Conservation (phyloP, 2,329 filamentous ascomycete species). For the Nigrograna mackinnonii region DNA sequence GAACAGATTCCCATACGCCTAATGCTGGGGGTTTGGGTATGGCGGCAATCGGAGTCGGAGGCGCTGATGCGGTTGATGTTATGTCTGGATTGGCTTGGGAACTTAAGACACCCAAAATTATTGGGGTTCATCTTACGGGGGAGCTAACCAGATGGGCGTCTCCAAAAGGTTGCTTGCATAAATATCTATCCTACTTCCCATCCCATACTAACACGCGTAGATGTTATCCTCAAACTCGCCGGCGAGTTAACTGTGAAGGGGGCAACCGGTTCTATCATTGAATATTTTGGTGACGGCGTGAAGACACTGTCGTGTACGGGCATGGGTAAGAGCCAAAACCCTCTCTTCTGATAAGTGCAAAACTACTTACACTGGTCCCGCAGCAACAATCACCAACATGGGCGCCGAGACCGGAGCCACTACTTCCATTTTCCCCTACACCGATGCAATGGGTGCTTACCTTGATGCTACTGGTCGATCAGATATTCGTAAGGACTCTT, state of each 20-base stretch:
- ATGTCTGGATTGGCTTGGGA: conserved; percentile 98
- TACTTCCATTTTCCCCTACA: conserved; percentile 96
- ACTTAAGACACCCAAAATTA: conserved; percentile 94
- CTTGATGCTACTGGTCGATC: conserved; percentile 86
- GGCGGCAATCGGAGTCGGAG: conserved; percentile 93
- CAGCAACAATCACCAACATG: neutral
- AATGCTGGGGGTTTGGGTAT: conserved; percentile 97
- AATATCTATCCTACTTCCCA: conserved; percentile 3
- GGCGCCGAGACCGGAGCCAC: conserved; percentile 73
- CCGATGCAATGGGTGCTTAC: conserved; percentile 97
- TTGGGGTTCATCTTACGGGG: conserved; percentile 94
- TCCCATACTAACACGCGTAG: conserved; percentile 47
- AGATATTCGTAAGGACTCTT: conserved; percentile 87
- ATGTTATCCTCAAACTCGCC: conserved; percentile 96
- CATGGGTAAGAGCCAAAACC: conserved; percentile 52
- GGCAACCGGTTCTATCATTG: conserved; percentile 88
- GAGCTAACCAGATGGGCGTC: conserved; percentile 86
- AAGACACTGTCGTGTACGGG: conserved; percentile 78
- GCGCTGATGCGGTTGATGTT: conserved; percentile 97
- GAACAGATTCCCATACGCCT: conserved; percentile 96
- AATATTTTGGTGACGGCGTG: conserved; percentile 75
- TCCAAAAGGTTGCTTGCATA: conserved; percentile 73
- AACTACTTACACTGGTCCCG: too few species aligned
- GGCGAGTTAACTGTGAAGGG: conserved; percentile 98
- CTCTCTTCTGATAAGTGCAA: neutral